phyloP scores from a whole-genome alignment of 2,329 filamentous ascomycete genomes.

The Paracoccidioides lutzii region DNA sequence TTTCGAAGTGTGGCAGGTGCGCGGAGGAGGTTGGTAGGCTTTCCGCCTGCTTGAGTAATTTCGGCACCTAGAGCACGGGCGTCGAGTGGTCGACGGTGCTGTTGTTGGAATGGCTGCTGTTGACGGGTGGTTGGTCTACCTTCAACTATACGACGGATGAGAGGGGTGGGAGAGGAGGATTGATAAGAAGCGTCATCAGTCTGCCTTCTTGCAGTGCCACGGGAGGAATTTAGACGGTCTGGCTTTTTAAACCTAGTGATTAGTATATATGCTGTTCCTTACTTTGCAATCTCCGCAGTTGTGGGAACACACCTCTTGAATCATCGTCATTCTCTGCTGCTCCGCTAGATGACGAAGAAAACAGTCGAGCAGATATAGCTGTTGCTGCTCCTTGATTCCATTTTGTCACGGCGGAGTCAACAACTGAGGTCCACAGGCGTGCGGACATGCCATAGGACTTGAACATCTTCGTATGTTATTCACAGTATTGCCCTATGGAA shows the following conservation, averaged over 20 bases:
- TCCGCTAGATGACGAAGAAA: conserved; percentile 1
- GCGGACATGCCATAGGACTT: not conserved
- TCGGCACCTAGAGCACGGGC: conserved; percentile 21
- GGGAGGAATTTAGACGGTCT: not conserved
- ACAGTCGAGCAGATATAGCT: not conserved
- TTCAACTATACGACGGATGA: not conserved
- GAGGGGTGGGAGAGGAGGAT: not conserved
- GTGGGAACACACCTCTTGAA: not conserved
- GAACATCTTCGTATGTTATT: conserved; percentile 1
- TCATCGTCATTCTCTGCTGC: not conserved
- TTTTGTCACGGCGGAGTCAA: not conserved
- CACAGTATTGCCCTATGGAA: not conserved
- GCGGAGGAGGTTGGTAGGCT: conserved; percentile 22
- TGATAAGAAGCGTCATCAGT: not conserved
- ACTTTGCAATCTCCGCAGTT: not conserved
- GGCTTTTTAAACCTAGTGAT: not conserved
- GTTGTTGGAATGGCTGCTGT: not conserved
- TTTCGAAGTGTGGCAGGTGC: conserved; percentile 13
- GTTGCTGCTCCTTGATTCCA: conserved; percentile 1
- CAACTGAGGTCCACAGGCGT: not conserved
- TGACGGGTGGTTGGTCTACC: conserved; percentile 7
- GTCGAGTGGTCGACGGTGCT: conserved; percentile 20
- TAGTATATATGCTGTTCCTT: too few species aligned
- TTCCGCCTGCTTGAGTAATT: conserved; percentile 10
- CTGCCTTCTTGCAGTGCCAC: not conserved